Evolutionary conservation across 257 asterid species (phyloP), one percentile per base, ranked within the genome.

Genomic region (Ilex aquifolium): DNA sequence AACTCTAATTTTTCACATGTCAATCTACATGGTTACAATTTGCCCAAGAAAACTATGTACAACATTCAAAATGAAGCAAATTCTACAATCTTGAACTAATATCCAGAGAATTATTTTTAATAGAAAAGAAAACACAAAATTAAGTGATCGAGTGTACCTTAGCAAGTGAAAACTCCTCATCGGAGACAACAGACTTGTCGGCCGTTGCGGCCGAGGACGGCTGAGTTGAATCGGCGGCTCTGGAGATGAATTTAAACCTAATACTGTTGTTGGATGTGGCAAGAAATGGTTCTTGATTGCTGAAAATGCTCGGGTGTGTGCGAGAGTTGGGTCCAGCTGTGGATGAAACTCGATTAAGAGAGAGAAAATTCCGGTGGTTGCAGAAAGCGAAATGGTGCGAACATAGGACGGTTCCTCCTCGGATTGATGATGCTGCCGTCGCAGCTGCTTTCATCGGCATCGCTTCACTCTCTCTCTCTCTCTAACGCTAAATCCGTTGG

Each of bases 191-290:
- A 15, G 79, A 4, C 65, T 87, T 87, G 56, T 76, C 89, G 15
- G 83, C 51, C 13, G 77, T 46, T 9, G 62, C 13, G 30, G 84
- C 32, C 65, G 77, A 44, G 61, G 88, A 54, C 9, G 95, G 44
- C 83, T 72, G 97, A 74, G 97, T 85, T 2, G 99, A 84, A 54
- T 90, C 96, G 59, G 88, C 96, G 13, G 96, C 97, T 70, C 69
- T 76, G 29, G 69, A 54, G 59, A 82, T 54, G 57, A 84, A 59
- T 60, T 66, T 60, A 55, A 73, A 63, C n/a, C 80, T 75, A 21
- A 60, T 52, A 69, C 16, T 67, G 55, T 65, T 56, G 9, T 56
- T 74, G 60, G 60, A 48, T 63, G 67, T 79, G 56, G 54, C 48
- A 1, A 63, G 64, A 72, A 70, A 15, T 12, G 67, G 69, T 46